Conservation (phyloP, 768 basidiomycete genomes). For the Trametes punicea region DNA sequence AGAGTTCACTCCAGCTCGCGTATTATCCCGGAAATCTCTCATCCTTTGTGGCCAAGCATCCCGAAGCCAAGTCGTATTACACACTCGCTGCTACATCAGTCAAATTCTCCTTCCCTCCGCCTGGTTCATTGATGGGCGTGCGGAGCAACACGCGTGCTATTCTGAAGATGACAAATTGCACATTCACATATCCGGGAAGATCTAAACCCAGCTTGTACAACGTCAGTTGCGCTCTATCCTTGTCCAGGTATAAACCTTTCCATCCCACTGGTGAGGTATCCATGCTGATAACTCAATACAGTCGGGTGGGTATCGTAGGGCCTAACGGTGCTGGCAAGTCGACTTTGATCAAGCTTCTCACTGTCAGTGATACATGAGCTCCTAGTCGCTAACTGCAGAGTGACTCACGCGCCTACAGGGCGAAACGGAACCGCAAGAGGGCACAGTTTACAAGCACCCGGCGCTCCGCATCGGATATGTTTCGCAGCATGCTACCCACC, state of each 20-base stretch:
- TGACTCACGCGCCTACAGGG: conserved; percentile 46
- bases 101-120: conserved; percentile 94
- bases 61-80: conserved; percentile 95
- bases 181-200: conserved; percentile 91
- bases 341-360: conserved; percentile 91
- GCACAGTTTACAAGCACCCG: conserved; percentile 91
- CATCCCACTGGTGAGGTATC: background rate
- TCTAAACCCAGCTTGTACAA: conserved; percentile 75
- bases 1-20: conserved; percentile 53
- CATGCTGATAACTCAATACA: conserved; percentile 32
- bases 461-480: conserved; percentile 93
- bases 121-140: conserved; percentile 96
- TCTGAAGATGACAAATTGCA: conserved; percentile 86
- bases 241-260: conserved; percentile 64
- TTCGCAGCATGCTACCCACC: conserved; percentile 97
- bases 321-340: conserved; percentile 97
- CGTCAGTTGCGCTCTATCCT: conserved; percentile 89
- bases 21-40: conserved; percentile 95
- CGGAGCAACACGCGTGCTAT: conserved; percentile 95
- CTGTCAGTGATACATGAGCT: conserved; percentile 43
- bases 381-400: background rate
- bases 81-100: conserved; percentile 90
- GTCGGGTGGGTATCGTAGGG: conserved; percentile 88
- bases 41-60: conserved; percentile 83
- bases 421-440: conserved; percentile 88